Percentiles rank a stretch among this genome's conserved stretches.
Conservation (phyloP, 257 asterid species). For the Ehretia macrophylla region DNA sequence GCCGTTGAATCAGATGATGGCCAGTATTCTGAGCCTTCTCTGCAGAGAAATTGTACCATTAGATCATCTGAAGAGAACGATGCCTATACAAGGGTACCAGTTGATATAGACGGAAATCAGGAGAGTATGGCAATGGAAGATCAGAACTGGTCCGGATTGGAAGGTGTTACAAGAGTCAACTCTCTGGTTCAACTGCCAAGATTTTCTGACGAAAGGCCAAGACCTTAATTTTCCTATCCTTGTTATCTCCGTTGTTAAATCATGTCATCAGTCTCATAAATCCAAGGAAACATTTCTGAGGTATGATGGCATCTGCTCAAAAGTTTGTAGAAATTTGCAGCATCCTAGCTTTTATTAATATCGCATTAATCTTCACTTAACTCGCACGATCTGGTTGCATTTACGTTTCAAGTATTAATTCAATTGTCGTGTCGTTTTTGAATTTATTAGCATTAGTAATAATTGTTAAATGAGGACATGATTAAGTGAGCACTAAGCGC, state of each 20-base stretch:
- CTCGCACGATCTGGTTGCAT: too few relatives aligned
- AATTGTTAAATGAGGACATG: background rate
- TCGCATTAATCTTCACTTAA: too few relatives aligned
- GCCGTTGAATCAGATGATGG: constrained; percentile 78
- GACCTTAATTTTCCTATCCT: constrained; percentile 28
- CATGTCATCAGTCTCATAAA: background rate
- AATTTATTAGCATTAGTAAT: background rate
- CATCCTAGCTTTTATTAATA: background rate
- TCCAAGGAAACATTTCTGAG: background rate
- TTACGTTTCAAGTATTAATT: too few relatives aligned
- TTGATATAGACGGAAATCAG: constrained; percentile 30
- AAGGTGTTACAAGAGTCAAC: constrained; percentile 95
- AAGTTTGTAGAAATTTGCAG: background rate
- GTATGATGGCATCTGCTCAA: background rate
- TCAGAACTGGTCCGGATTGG: constrained; percentile 88
- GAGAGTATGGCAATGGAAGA: constrained; percentile 42
- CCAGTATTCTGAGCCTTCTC: constrained; percentile 66
- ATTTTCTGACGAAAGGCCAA: constrained; percentile 79
- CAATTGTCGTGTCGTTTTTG: background rate
- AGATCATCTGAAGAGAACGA: constrained; percentile 65
- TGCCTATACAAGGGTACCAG: constrained; percentile 29
- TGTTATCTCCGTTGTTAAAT: background rate
- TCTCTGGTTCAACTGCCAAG: constrained; percentile 93
- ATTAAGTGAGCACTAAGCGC: too few relatives aligned
- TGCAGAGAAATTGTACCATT: constrained; percentile 79